Evolutionary conservation across 2,329 filamentous ascomycete species (phyloP), one percentile per base, ranked within the genome.

Genomic region (Fusarium subglutinans): DNA sequence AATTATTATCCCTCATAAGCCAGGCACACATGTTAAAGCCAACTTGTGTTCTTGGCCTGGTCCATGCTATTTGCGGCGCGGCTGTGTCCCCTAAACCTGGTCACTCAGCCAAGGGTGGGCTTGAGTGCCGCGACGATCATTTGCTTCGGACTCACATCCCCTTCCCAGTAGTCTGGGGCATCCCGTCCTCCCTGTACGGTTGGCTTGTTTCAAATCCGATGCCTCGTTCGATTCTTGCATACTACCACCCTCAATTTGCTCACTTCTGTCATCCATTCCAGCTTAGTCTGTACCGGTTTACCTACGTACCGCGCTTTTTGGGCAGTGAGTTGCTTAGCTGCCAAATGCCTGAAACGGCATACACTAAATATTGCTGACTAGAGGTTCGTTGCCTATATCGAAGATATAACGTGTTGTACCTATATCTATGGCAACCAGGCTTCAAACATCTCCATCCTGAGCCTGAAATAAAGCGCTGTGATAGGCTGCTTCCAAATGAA

Each of bases 141-240:
- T 76, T 77, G 67, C 75, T 70, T 72, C 59, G 70, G 54, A 53
- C 58, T 72, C 51, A 48, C 60, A 66, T 71, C 55, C 66, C 50
- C 65, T 69, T 75, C 72, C 74, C 74, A 76, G 63, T 60, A 73
- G 65, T 78, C 77, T 78, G 77, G 77, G 72, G 76, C 72, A 78
- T 78, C 77, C 76, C 70, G 70, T 78, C 73, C 68, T 77, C 63
- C 62, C 51, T 64, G 53, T 65, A 45, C 44, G 41, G 63, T 63
- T 63, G 60, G 74, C 55, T 69, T 70, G 77, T 78, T 78, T 78
- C 76, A 78, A 74, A 70, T 74, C 58, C 66, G 56, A 55, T 63
- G 60, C 55, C 72, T 78, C 74, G 75, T 78, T 78, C 77, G 77
- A 78, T 78, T 77, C 58, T 77, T 78, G 75, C 77, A 78, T 78